These are phyloP conservation scores for Suillus subluteus DNA, from an alignment of 768 basidiomycete genomes.

Conservation along the genomic window DNA sequence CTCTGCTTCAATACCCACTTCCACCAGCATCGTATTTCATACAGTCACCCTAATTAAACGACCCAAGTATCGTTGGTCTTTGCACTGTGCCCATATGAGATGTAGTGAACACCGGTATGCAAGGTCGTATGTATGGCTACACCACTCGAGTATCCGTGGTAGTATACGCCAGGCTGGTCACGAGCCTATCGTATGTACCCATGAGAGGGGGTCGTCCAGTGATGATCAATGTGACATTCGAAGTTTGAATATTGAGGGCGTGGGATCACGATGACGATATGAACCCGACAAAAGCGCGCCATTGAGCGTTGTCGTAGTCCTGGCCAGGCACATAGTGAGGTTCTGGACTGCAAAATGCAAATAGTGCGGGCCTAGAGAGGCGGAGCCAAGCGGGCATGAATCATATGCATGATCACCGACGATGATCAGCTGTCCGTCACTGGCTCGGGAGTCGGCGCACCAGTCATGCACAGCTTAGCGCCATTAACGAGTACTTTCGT, in stretches of 20 bases:
- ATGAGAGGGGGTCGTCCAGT: background rate
- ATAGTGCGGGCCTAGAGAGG: no score
- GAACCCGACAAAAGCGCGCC: background rate
- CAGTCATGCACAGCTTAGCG: background rate
- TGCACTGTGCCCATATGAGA: background rate
- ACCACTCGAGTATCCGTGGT: no score
- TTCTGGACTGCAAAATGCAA: background rate
- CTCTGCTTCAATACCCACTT: background rate
- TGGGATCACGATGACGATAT: no score
- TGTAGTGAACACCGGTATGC: background rate
- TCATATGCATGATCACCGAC: no score
- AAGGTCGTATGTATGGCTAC: no score
- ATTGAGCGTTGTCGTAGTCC: background rate
- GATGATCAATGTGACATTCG: background rate
- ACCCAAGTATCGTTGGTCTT: background rate
- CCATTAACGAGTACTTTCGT: no score
- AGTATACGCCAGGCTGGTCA: no score
- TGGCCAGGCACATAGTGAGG: background rate
- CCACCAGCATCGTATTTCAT: background rate
- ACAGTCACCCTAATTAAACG: background rate
- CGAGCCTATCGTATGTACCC: background rate
- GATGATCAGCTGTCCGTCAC: background rate
- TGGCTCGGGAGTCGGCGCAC: background rate
- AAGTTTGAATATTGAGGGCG: no score
- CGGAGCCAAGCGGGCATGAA: no score